Base-by-base conservation (phyloP, 345 rosid species). In the Lepidium aucheri region DNA sequence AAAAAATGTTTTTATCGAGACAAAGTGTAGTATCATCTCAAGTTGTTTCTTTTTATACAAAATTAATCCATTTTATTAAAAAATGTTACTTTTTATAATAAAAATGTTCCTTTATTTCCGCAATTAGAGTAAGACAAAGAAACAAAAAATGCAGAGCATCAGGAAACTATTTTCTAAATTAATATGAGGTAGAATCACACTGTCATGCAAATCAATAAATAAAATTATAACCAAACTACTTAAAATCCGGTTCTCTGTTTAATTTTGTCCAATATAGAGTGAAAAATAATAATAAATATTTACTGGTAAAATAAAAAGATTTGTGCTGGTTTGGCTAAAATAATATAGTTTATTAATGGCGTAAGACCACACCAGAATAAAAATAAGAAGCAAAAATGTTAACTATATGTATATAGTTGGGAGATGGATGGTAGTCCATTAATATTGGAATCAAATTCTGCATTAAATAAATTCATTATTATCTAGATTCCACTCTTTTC, bases 391-490 rank as follows among this genome's bases (percentile, higher is more conserved):
- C 42, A 33, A 41, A 57, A 50, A 33, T 42, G 49, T 65, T 41
- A 73, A 58, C 72, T 42, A 58, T 73, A n/a, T n/a, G n/a, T n/a
- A n/a, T n/a, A n/a, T n/a, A n/a, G 11, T 42, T 57, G 26, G 66
- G 34, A 49, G 46, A 57, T 64, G 70, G 60, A 57, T 64, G 70
- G 65, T 72, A 57, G 67, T 73, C 76, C 76, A 73, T 73, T 65
- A 73, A 58, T 58, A 73, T 15, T 26, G 72, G 76, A 73, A 73
- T 73, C 72, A 65, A 72, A 65, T 73, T 65, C 76, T 73, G 24
- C 49, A 52, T 65, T 57, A 34, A 28, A 57, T 56, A 57, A 58
- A 50, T 57, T 57, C 60, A 28, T 5, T 28, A 72, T 56, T 42
- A 30, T 42, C 12, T 26, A 73, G 55, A 73, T 73, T 73, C 62